Evolutionary conservation across 1,284 basidiomycete genomes (phyloP).

Genomic region (Kalmanozyma brasiliensis): DNA sequence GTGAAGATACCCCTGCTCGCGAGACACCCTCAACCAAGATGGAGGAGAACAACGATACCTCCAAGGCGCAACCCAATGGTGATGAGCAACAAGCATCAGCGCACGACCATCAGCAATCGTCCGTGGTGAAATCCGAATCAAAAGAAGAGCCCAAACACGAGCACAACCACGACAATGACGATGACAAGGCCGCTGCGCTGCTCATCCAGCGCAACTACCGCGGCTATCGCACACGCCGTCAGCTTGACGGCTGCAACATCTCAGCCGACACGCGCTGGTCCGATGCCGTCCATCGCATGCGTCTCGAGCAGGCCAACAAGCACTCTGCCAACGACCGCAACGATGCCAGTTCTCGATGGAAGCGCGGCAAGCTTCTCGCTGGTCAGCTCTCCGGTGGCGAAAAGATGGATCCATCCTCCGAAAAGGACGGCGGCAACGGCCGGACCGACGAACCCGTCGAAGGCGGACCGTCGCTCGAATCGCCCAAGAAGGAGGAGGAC

Average conservation of each 20-base stretch:
- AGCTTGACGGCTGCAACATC: slow-evolving; percentile 53
- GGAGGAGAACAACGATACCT: slow-evolving; percentile 5
- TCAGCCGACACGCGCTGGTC: slow-evolving; percentile 56
- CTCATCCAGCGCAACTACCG: slow-evolving; percentile 60
- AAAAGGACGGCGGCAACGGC: slow-evolving; percentile 16
- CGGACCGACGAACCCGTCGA: slow-evolving; percentile 32
- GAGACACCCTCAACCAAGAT: slow-evolving; percentile 1
- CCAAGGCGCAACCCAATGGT: neutral
- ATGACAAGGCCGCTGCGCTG: slow-evolving; percentile 42
- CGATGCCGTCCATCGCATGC: slow-evolving; percentile 49
- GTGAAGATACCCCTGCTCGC: neutral
- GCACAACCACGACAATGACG: slow-evolving; percentile 38
- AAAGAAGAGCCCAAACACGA: slow-evolving; percentile 11
- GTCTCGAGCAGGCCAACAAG: slow-evolving; percentile 51
- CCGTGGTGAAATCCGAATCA: neutral
- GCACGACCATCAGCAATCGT: too few relatives aligned
- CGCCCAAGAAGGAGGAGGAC: slow-evolving; percentile 9
- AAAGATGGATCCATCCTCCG: slow-evolving; percentile 26
- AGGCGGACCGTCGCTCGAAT: slow-evolving; percentile 44
- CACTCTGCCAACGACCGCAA: slow-evolving; percentile 42
- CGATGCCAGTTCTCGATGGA: slow-evolving; percentile 51
- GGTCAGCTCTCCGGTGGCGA: slow-evolving; percentile 49
- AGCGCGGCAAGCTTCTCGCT: slow-evolving; percentile 53
- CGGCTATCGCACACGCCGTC: slow-evolving; percentile 50
- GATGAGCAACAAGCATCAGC: neutral